Evolutionary conservation across 78 protist species (phyloP), one percentile per base, ranked within the genome.

Genomic region (Isochrysis galbana): DNA sequence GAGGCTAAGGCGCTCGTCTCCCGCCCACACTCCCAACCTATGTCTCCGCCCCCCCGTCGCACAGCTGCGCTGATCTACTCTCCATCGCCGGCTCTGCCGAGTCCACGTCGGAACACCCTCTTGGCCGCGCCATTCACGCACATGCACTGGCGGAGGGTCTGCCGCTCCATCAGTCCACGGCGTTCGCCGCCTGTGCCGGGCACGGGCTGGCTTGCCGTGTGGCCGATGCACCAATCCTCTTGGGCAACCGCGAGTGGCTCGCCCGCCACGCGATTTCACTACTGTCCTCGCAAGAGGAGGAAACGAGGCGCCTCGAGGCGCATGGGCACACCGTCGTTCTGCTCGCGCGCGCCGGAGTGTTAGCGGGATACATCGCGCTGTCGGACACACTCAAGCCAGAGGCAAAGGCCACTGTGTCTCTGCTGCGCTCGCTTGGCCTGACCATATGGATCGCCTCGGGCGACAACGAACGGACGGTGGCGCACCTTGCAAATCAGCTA

Each of bases 361-460:
- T 96, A 29, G 69, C 70, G 21, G 96, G 96, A 2, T 55, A 29
- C 22, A n/a, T 95, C 70, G 95, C 95, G 10, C 86, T 94, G 38
- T 0, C 41, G 23, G 96, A 96, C 90, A 7, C 47, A 29, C 44
- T 39, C 44, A 78, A 93, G 61, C 95, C 94, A 74, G 98, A 97
- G 17, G 96, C 98, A n/a, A 32, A n/a, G 45, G 14, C 42, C 21
- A 89, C 91, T 32, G 84, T 98, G 47, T 21, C 41, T 0, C 39
- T 7, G 19, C 95, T 98, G 36, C 78, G 90, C 34, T 38, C 19
- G 47, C 0, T 54, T 38, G 97, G 90, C 23, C 10, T 47, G 46
- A 0, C 94, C 95, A 32, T 67, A 93, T 10, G 46, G 46, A 45
- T 84, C 96, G 89, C 97, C 34, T 96, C 99, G 29, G 99, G 99